Evolutionary conservation across 169 alveolate species (phyloP).

Genomic region (Cryptosporidium baileyi): DNA sequence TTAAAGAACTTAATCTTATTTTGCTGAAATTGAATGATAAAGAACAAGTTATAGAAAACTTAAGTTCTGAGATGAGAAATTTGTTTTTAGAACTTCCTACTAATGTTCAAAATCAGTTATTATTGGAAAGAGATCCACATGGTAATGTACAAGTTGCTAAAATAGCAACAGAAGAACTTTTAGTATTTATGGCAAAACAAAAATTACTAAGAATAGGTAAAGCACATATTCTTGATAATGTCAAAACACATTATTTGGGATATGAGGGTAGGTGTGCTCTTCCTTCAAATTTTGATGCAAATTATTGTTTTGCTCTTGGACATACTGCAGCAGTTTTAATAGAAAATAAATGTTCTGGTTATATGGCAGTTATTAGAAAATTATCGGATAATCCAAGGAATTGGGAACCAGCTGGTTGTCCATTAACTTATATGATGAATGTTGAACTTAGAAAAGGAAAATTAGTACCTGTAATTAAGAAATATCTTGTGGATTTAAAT

Average conservation of each 20-base stretch:
- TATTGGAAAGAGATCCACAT: constrained; percentile 89
- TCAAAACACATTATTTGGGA: constrained; percentile 84
- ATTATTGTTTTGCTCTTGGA: constrained; percentile 87
- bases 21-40: not conserved
- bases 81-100: constrained; percentile 75
- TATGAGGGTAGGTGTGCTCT: constrained; percentile 89
- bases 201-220: constrained; percentile 8
- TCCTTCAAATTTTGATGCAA: constrained; percentile 86
- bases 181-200: constrained; percentile 71
- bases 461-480: constrained; percentile 84
- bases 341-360: constrained; percentile 79
- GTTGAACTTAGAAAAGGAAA: constrained; percentile 87
- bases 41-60: constrained; percentile 65
- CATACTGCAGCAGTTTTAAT: constrained; percentile 81
- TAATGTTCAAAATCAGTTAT: constrained; percentile 80
- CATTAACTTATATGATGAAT: constrained; percentile 88
- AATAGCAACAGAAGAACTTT: constrained; percentile 85
- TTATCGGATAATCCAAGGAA: constrained; percentile 74
- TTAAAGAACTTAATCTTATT: constrained; percentile 72
- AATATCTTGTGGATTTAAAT: constrained; percentile 83
- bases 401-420: constrained; percentile 89
- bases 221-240: constrained; percentile 74
- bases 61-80: constrained; percentile 70
- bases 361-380: constrained; percentile 81
- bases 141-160: constrained; percentile 89